Evolutionary conservation across 2,329 filamentous ascomycete species (phyloP).

Genomic region (Colletotrichum destructivum): DNA sequence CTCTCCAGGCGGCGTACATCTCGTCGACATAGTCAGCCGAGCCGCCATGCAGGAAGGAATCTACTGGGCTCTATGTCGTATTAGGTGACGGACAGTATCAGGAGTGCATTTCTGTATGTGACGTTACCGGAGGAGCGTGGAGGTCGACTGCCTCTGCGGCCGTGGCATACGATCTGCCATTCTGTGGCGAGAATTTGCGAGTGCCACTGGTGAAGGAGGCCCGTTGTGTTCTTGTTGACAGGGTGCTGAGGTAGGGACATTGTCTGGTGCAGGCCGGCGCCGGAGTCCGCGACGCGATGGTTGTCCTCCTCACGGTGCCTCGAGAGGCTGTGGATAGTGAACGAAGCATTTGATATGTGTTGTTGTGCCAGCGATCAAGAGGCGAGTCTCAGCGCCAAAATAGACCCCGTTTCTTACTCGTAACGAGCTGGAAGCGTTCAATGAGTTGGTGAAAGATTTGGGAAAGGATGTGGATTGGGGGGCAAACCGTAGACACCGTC

Average conservation of each 20-base stretch:
- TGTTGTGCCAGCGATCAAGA: neutral
- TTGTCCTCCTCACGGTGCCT: neutral
- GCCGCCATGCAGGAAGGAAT: conserved; percentile 96
- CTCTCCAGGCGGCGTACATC: conserved; percentile 98
- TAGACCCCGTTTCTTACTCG: too few relatives aligned
- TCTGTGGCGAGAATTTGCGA: neutral
- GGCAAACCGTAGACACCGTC: too few relatives aligned
- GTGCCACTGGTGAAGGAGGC: neutral
- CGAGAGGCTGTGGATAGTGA: neutral
- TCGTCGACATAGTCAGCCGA: conserved; percentile 99
- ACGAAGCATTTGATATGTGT: neutral
- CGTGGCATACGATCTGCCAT: conserved; percentile 6
- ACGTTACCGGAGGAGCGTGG: neutral
- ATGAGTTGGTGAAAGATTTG: neutral
- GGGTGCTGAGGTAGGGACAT: neutral
- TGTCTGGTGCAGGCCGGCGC: too few relatives aligned
- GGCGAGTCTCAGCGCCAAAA: neutral
- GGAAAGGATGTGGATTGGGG: too few relatives aligned
- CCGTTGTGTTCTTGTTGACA: neutral
- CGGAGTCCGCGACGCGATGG: neutral
- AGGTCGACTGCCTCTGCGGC: neutral
- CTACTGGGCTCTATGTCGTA: conserved; percentile 51
- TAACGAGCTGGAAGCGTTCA: too few relatives aligned
- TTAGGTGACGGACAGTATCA: too few relatives aligned
- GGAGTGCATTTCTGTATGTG: fast-evolving